Conservation (phyloP, 345 rosid genomes). For the Gossypium sturtianum region DNA sequence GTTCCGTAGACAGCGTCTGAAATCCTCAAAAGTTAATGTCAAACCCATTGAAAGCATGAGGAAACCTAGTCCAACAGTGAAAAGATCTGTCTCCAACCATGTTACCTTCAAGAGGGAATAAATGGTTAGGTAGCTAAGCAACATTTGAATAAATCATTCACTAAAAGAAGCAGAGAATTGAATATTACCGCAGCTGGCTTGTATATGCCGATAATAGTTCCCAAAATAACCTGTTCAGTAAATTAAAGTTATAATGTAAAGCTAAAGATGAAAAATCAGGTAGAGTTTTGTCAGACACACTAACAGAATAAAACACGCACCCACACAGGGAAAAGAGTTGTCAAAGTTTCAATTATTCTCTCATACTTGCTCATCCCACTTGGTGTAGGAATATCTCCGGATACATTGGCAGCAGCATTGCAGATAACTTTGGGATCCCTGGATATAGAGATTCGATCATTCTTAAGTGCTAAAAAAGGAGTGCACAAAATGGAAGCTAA, state of each 20-base stretch:
- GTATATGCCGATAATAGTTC: slow-evolving; percentile 84
- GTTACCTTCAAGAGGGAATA: slow-evolving; percentile 53
- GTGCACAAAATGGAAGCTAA: background rate
- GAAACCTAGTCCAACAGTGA: slow-evolving; percentile 82
- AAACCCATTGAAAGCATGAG: slow-evolving; percentile 99
- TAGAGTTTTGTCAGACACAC: slow-evolving; percentile 1
- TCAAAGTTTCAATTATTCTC: slow-evolving; percentile 73
- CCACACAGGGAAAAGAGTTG: slow-evolving; percentile 90
- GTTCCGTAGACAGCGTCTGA: slow-evolving; percentile 79
- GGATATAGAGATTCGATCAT: slow-evolving; percentile 13
- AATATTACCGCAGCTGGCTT: slow-evolving; percentile 75
- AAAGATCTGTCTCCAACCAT: slow-evolving; percentile 88
- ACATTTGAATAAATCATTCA: background rate
- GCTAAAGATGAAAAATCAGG: background rate
- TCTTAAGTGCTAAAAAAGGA: background rate
- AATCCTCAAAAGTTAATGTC: slow-evolving; percentile 86
- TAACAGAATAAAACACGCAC: slow-evolving; percentile 33
- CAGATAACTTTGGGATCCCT: slow-evolving; percentile 43
- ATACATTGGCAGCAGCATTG: slow-evolving; percentile 56
- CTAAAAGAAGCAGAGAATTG: background rate
- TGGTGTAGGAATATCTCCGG: slow-evolving; percentile 57
- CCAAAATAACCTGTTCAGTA: slow-evolving; percentile 64
- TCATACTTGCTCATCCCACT: slow-evolving; percentile 63
- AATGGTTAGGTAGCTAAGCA: slow-evolving; percentile 11
- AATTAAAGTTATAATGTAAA: background rate